Evolutionary conservation across 2,329 filamentous ascomycete species (phyloP).

Genomic region (Elsinoe fawcettii): DNA sequence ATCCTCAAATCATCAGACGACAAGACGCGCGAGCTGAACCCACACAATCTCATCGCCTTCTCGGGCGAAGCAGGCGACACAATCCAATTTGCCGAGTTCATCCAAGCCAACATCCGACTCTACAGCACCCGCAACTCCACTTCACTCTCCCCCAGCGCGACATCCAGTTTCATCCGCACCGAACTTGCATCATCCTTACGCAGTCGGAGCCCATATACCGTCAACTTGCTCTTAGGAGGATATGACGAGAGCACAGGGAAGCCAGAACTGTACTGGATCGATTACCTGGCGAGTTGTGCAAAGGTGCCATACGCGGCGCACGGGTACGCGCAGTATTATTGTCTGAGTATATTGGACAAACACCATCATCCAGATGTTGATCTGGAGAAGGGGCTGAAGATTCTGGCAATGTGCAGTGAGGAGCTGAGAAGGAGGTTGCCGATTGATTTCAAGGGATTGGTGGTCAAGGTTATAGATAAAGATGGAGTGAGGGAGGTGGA

Average conservation of each 20-base stretch:
- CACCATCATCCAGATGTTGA: slow-evolving; percentile 94
- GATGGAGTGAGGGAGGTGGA: slow-evolving; percentile 81
- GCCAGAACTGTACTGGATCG: slow-evolving; percentile 92
- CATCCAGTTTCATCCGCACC: slow-evolving; percentile 87
- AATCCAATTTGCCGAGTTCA: slow-evolving; percentile 99
- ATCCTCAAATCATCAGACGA: slow-evolving; percentile 93
- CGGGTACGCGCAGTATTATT: slow-evolving; percentile 99
- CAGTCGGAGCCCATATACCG: slow-evolving; percentile 89
- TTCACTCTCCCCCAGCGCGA: slow-evolving; percentile 79
- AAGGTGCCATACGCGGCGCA: slow-evolving; percentile 92
- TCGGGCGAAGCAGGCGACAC: slow-evolving; percentile 95
- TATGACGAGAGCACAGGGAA: slow-evolving; percentile 86
- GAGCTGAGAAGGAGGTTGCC: slow-evolving; percentile 95
- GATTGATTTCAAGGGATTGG: slow-evolving; percentile 91
- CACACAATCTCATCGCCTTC: slow-evolving; percentile 90
- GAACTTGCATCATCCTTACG: slow-evolving; percentile 87
- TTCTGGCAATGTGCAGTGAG: slow-evolving; percentile 89
- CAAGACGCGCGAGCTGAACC: slow-evolving; percentile 89
- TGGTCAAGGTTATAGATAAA: slow-evolving; percentile 90
- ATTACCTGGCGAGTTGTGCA: slow-evolving; percentile 86
- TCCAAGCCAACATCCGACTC: slow-evolving; percentile 95
- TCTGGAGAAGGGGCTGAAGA: slow-evolving; percentile 81
- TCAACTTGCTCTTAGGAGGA: slow-evolving; percentile 91
- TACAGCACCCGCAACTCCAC: slow-evolving; percentile 98
- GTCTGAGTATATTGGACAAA: slow-evolving; percentile 93